Percentiles rank a stretch among this genome's conserved stretches.
These are phyloP conservation scores for Penicilliopsis zonata DNA, from an alignment of 495 filamentous ascomycete species.

Conservation along the genomic window DNA sequence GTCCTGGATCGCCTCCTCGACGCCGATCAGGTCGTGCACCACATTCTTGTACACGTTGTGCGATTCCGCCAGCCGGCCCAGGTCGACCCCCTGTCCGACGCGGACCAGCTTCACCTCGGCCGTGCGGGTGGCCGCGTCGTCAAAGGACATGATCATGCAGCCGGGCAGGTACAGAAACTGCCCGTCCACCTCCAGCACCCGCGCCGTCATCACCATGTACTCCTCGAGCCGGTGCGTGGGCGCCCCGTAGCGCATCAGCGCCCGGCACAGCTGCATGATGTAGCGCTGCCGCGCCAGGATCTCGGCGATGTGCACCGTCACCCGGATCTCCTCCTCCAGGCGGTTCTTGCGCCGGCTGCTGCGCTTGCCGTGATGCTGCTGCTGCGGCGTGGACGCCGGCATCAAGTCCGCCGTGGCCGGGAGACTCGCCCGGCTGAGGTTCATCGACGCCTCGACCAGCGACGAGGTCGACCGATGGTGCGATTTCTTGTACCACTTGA, in stretches of 20 bases:
- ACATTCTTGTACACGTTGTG: slow-evolving; percentile 92
- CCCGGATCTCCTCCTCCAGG: slow-evolving; percentile 57
- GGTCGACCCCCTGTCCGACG: slow-evolving; percentile 63
- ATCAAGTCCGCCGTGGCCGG: slow-evolving; percentile 18
- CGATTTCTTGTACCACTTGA: slow-evolving; percentile 57
- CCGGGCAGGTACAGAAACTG: slow-evolving; percentile 89
- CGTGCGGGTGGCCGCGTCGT: slow-evolving; percentile 79
- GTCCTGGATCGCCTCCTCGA: slow-evolving; percentile 68
- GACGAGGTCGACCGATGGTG: slow-evolving; percentile 30
- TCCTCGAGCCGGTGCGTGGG: slow-evolving; percentile 72
- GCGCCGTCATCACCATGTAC: slow-evolving; percentile 84
- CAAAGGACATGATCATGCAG: slow-evolving; percentile 93
- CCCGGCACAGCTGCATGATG: slow-evolving; percentile 75
- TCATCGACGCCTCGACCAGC: slow-evolving; percentile 36
- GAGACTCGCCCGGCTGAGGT: slow-evolving; percentile 24
- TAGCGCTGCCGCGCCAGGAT: slow-evolving; percentile 77
- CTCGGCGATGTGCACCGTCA: slow-evolving; percentile 81
- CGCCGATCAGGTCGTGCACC: slow-evolving; percentile 73
- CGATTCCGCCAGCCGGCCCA: slow-evolving; percentile 71
- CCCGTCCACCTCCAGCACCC: slow-evolving; percentile 77
- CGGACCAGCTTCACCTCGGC: slow-evolving; percentile 87
- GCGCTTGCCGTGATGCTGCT: slow-evolving; percentile 14
- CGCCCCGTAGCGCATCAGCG: slow-evolving; percentile 75
- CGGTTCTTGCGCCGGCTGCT: slow-evolving; percentile 24
- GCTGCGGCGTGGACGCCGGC: slow-evolving; percentile 16